These are phyloP conservation scores for Coniochaeta sp. DNA, from an alignment of 2,329 filamentous ascomycete species.

Conservation along the genomic window DNA sequence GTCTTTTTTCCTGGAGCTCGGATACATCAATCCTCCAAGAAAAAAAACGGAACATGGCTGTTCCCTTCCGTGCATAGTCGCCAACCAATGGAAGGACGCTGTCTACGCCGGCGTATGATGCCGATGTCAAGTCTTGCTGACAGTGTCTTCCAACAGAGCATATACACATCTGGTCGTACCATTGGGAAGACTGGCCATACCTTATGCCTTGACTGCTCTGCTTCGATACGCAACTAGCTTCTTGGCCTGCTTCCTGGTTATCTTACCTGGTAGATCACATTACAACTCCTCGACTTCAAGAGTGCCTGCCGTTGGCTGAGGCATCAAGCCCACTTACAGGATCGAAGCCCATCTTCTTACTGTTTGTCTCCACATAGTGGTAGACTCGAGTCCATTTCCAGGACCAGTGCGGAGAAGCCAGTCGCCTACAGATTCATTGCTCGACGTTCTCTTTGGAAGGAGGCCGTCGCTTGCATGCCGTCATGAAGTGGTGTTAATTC, in stretches of 20 bases:
- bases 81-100: background rate
- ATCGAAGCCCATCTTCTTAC: background rate
- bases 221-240: background rate
- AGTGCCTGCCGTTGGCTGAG: background rate
- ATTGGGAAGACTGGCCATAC: background rate
- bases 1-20: too few species aligned
- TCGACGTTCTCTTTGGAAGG: background rate
- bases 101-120: background rate
- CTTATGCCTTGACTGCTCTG: background rate
- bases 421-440: background rate
- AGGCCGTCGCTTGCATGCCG: background rate
- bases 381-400: background rate
- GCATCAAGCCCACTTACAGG: background rate
- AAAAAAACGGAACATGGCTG: background rate
- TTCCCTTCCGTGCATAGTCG: background rate
- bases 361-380: background rate
- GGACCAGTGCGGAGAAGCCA: background rate
- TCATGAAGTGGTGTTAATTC: background rate
- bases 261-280: background rate
- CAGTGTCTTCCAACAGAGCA: background rate
- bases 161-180: background rate
- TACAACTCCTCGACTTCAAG: background rate
- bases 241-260: background rate
- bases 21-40: background rate
- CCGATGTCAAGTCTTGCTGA: background rate